Percentiles rank a stretch among this genome's conserved stretches.
These are phyloP conservation scores for Ceratocystis ficicola DNA, from an alignment of 2,329 filamentous ascomycete species.

Conservation along the genomic window DNA sequence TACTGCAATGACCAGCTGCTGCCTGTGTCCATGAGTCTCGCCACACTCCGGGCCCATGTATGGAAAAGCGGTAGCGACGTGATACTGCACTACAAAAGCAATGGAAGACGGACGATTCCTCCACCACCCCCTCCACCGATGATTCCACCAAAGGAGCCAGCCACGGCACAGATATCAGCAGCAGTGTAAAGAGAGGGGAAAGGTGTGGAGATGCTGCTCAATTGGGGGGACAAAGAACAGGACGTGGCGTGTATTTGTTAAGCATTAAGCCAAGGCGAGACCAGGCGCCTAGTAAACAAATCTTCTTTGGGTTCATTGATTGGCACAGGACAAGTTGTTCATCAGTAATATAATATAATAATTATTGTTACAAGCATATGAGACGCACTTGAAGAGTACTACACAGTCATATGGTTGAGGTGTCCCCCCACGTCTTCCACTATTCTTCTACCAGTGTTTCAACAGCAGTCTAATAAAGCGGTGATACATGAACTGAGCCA, in stretches of 20 bases:
- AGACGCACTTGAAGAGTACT: not conserved
- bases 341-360: not conserved
- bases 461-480: not conserved
- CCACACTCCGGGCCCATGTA: slow-evolving; percentile 77
- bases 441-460: not conserved
- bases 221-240: not conserved
- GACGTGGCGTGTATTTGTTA: not conserved
- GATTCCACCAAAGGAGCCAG: slow-evolving; percentile 16
- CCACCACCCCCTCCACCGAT: slow-evolving; percentile 28
- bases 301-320: not conserved
- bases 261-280: not conserved
- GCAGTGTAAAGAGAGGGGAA: slow-evolving; percentile 1
- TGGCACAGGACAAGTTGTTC: not conserved
- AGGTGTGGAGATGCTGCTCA: not conserved
- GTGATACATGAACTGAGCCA: slow-evolving; percentile 8
- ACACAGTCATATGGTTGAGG: no score
- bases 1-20: slow-evolving; percentile 85
- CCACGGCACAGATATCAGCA: slow-evolving; percentile 11
- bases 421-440: not conserved
- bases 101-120: slow-evolving; percentile 60
- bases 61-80: slow-evolving; percentile 96
- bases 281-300: not conserved
- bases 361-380: not conserved
- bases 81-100: slow-evolving; percentile 78
- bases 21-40: slow-evolving; percentile 77